phyloP scores from a whole-genome alignment of 306 rosid genomes.

The Fagus crenata region DNA sequence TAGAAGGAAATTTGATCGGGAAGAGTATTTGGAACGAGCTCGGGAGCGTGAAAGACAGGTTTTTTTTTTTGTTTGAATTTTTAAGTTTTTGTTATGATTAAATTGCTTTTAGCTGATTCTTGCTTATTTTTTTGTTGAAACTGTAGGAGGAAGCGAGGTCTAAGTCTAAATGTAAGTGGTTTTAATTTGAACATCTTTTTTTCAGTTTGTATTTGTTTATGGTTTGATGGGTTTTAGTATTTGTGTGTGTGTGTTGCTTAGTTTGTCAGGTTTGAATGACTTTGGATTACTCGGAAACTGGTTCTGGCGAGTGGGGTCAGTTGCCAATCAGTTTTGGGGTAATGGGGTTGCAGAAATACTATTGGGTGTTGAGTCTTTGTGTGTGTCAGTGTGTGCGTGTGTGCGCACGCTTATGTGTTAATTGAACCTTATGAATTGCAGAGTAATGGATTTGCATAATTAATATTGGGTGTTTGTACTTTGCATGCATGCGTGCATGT shows the following conservation, averaged over 20 bases:
- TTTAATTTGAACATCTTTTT: background rate
- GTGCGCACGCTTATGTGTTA: no score
- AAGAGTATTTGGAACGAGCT: conserved; percentile 89
- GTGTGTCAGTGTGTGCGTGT: accelerated
- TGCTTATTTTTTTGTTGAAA: conserved; percentile 7
- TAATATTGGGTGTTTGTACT: no score
- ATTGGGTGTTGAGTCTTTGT: no score
- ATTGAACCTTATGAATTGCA: no score
- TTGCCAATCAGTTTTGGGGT: no score
- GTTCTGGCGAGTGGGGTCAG: no score
- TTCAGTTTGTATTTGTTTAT: background rate
- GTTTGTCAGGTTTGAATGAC: no score
- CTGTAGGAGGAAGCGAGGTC: conserved; percentile 58
- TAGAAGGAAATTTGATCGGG: conserved; percentile 93
- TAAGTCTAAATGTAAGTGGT: conserved; percentile 68
- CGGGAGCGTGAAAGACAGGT: conserved; percentile 94
- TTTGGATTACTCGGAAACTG: no score
- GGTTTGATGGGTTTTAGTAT: background rate
- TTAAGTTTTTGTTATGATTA: background rate
- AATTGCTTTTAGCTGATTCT: conserved; percentile 4
- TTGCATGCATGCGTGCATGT: no score
- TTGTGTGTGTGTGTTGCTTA: no score
- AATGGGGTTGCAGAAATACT: no score
- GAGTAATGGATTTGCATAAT: no score
- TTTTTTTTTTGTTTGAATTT: background rate